A percentile compares a stretch with the other conserved stretches of the same genome.
phyloP scores from a whole-genome alignment of 1,139 yeast genomes.

The Yamadazyma pseudoaaseri region DNA sequence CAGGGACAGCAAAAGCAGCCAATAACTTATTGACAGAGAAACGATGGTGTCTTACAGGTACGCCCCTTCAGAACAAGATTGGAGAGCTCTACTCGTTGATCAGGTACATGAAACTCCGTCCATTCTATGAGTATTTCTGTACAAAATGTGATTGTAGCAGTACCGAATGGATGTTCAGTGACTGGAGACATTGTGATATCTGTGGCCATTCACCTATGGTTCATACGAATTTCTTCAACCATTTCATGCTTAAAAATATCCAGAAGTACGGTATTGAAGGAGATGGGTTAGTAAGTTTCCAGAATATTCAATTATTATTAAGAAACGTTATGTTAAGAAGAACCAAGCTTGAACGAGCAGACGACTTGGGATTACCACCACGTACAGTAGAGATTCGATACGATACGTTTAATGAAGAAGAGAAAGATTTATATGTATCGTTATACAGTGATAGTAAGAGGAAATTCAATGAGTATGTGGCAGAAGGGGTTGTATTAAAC shows the following conservation, averaged over 20 bases:
- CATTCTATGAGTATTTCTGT: slow-evolving; percentile 88
- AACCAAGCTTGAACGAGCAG: slow-evolving; percentile 94
- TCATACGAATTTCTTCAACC: slow-evolving; percentile 93
- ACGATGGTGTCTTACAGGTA: slow-evolving; percentile 91
- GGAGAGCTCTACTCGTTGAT: slow-evolving; percentile 94
- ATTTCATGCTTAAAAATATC: slow-evolving; percentile 88
- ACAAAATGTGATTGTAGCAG: slow-evolving; percentile 84
- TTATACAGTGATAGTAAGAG: slow-evolving; percentile 84
- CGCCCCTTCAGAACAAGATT: slow-evolving; percentile 92
- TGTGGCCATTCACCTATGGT: slow-evolving; percentile 95
- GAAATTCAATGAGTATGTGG: slow-evolving; percentile 83
- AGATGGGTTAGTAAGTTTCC: slow-evolving; percentile 76
- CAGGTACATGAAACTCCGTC: slow-evolving; percentile 77
- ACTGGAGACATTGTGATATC: slow-evolving; percentile 76
- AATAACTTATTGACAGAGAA: slow-evolving; percentile 67
- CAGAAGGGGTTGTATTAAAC: slow-evolving; percentile 91
- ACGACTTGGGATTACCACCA: slow-evolving; percentile 95
- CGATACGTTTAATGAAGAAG: slow-evolving; percentile 90
- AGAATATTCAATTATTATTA: slow-evolving; percentile 68
- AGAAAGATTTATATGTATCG: slow-evolving; percentile 84
- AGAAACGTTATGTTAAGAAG: slow-evolving; percentile 86
- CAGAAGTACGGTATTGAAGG: slow-evolving; percentile 81
- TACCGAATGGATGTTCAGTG: slow-evolving; percentile 78
- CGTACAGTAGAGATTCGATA: slow-evolving; percentile 84
- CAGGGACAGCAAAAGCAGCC: slow-evolving; percentile 92